These are phyloP conservation scores for Mycena rosella DNA, from an alignment of 768 basidiomycete genomes.

Conservation along the genomic window DNA sequence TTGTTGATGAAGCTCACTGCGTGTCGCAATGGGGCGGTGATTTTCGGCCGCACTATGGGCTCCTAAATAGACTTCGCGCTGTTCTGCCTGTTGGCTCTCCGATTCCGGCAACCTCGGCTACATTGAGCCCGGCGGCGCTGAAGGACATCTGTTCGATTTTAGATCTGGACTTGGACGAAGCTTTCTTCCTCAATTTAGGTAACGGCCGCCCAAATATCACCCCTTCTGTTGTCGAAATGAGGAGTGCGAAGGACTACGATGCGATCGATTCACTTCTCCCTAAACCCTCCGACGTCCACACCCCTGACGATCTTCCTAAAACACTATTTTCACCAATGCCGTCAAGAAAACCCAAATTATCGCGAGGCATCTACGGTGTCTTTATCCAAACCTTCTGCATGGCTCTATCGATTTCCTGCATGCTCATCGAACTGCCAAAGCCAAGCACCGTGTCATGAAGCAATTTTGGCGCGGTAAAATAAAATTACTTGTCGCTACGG, in stretches of 20 bases:
- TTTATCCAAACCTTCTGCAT: not conserved
- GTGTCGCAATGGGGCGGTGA: conserved; percentile 50
- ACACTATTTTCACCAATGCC: not conserved
- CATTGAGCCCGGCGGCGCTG: conserved; percentile 45
- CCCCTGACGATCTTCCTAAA: not conserved
- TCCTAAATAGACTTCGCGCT: not conserved
- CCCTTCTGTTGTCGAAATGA: not conserved
- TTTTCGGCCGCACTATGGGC: conserved; percentile 46
- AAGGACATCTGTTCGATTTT: conserved; percentile 42
- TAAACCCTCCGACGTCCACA: not conserved
- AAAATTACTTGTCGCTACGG: conserved; percentile 47
- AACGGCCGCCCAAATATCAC: conserved; percentile 49
- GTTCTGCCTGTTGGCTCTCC: conserved; percentile 47
- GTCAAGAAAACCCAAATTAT: not conserved
- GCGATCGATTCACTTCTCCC: not conserved
- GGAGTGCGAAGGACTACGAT: not conserved
- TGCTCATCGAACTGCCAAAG: conserved; percentile 36
- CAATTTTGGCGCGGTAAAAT: conserved; percentile 36
- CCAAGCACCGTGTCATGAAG: conserved; percentile 38
- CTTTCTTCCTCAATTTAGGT: conserved; percentile 51
- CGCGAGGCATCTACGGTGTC: not conserved
- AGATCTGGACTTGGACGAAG: conserved; percentile 37
- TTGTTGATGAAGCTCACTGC: conserved; percentile 56
- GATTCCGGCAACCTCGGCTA: conserved; percentile 50
- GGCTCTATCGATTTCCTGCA: conserved; percentile 41